These are phyloP conservation scores for Epichloe uncinata DNA, from an alignment of 2,329 filamentous ascomycete species.

Conservation along the genomic window DNA sequence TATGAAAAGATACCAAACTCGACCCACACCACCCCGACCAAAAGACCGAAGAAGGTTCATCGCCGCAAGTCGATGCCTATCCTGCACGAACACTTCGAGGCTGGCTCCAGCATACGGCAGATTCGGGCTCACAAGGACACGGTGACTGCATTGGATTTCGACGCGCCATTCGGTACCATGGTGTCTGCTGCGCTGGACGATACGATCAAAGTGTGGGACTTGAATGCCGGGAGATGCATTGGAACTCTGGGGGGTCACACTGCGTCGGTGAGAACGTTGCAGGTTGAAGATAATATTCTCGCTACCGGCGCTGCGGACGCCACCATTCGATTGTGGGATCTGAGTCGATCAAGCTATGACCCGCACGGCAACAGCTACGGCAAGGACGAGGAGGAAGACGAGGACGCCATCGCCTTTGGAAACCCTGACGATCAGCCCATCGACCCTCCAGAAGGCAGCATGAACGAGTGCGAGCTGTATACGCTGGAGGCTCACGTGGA, in stretches of 20 bases:
- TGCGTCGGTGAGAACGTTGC: conserved; percentile 80
- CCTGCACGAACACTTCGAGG: conserved; percentile 86
- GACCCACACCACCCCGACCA: conserved; percentile 32
- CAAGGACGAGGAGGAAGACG: conserved; percentile 45
- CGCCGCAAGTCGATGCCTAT: conserved; percentile 83
- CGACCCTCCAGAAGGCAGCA: conserved; percentile 63
- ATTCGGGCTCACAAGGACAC: conserved; percentile 78
- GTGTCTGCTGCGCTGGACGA: conserved; percentile 88
- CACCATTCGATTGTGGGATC: conserved; percentile 87
- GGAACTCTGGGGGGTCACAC: conserved; percentile 87
- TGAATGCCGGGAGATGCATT: conserved; percentile 86
- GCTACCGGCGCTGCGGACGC: conserved; percentile 93
- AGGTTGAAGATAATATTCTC: conserved; percentile 91
- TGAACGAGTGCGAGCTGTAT: conserved; percentile 82
- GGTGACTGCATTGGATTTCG: conserved; percentile 87
- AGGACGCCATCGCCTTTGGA: conserved; percentile 59
- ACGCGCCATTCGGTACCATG: conserved; percentile 92
- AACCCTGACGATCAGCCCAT: conserved; percentile 53
- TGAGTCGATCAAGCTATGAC: conserved; percentile 77
- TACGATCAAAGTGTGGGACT: conserved; percentile 88
- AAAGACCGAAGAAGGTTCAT: conserved; percentile 38
- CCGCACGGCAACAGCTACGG: conserved; percentile 50
- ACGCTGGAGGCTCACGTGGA: conserved; percentile 83
- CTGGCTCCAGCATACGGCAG: conserved; percentile 78
- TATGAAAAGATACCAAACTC: conserved; percentile 76